phyloP scores from a whole-genome alignment of 1,284 basidiomycete genomes.

The Ganoderma multipileum region DNA sequence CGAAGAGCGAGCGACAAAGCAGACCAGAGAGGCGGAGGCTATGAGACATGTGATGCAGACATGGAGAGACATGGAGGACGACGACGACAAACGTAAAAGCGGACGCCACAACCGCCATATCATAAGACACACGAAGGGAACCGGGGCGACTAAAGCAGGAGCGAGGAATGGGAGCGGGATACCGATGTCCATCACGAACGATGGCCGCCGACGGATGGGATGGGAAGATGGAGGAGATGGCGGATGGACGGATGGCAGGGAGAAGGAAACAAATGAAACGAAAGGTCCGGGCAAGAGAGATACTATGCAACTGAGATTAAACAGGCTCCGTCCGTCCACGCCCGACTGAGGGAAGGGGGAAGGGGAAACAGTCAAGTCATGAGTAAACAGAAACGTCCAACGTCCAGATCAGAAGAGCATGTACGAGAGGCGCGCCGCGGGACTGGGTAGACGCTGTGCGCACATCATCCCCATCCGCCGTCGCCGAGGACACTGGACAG shows the following conservation, averaged over 20 bases:
- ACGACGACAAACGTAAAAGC: slow-evolving; percentile 13
- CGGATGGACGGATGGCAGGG: slow-evolving; percentile 16
- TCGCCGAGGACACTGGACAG: slow-evolving; percentile 18
- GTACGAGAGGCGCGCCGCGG: slow-evolving; percentile 15
- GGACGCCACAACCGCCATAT: slow-evolving; percentile 13
- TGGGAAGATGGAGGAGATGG: slow-evolving; percentile 18
- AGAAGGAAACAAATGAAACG: slow-evolving; percentile 7
- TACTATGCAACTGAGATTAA: slow-evolving; percentile 26
- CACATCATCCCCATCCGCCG: slow-evolving; percentile 17
- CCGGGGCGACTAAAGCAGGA: neutral
- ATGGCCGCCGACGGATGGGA: slow-evolving; percentile 25
- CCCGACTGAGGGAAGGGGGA: slow-evolving; percentile 5
- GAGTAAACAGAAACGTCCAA: slow-evolving; percentile 28
- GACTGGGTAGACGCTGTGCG: slow-evolving; percentile 13
- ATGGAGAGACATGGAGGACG: slow-evolving; percentile 9
- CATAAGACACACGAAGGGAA: slow-evolving; percentile 1
- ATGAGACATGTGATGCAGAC: slow-evolving; percentile 28
- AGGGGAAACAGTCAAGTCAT: slow-evolving; percentile 1
- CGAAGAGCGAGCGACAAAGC: slow-evolving; percentile 25
- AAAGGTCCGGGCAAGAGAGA: slow-evolving; percentile 19
- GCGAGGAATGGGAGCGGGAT: slow-evolving; percentile 10
- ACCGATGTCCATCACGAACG: slow-evolving; percentile 20
- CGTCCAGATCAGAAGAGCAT: slow-evolving; percentile 29
- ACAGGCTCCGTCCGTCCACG: slow-evolving; percentile 14
- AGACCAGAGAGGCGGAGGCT: slow-evolving; percentile 26